phyloP scores from a whole-genome alignment of 306 rosid species.

The Astragalus glycyphyllos region DNA sequence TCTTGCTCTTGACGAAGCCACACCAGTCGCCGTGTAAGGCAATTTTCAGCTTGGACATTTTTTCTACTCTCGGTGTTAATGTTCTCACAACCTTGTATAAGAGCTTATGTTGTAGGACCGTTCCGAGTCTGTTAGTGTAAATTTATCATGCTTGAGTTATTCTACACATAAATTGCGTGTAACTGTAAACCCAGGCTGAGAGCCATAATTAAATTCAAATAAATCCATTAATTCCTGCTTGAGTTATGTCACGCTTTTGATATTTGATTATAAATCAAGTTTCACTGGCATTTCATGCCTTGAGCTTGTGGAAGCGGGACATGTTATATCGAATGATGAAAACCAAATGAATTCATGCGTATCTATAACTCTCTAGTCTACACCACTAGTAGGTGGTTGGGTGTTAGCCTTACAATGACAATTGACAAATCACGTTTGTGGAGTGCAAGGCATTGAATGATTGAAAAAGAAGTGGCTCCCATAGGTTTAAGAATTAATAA shows the following conservation, averaged over 20 bases:
- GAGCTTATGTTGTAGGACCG: constrained; percentile 59
- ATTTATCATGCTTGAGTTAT: constrained; percentile 55
- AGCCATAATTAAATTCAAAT: constrained; percentile 49
- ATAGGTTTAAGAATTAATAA: neutral
- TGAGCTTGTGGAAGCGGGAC: constrained; percentile 22
- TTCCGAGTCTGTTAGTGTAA: constrained; percentile 58
- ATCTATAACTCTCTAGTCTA: constrained; percentile 7
- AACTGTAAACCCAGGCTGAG: constrained; percentile 54
- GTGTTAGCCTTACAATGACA: neutral
- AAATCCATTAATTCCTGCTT: constrained; percentile 45
- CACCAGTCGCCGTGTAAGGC: constrained; percentile 76
- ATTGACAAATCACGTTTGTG: constrained; percentile 24
- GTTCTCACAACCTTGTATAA: constrained; percentile 55
- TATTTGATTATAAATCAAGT: constrained; percentile 6
- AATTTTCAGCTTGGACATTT: constrained; percentile 44
- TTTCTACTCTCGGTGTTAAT: constrained; percentile 37
- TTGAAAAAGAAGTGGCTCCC: constrained; percentile 38
- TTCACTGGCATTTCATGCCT: constrained; percentile 25
- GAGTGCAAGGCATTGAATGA: constrained; percentile 38
- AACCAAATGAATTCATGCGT: constrained; percentile 11
- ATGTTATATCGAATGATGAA: constrained; percentile 33
- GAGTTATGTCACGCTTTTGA: neutral
- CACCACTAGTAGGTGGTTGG: constrained; percentile 15
- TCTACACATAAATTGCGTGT: constrained; percentile 46
- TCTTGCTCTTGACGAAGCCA: constrained; percentile 94